Conservation (phyloP, 345 rosid species). For the Dimocarpus longan region DNA sequence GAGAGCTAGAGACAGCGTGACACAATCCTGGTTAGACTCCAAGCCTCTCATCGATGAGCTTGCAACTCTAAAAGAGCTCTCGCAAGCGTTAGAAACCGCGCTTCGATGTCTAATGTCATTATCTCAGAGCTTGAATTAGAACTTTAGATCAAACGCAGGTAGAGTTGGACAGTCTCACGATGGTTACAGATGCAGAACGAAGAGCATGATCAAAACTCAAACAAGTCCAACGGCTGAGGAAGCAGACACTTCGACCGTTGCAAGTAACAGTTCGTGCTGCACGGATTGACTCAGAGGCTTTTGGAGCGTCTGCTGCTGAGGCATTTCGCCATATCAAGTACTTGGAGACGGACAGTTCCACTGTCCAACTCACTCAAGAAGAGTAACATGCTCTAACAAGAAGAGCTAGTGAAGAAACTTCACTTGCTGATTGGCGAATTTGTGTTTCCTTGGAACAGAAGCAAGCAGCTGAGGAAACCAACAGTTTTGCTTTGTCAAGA, state of each 20-base stretch:
- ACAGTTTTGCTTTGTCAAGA: conserved; percentile 33
- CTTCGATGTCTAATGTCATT: conserved; percentile 31
- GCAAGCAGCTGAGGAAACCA: conserved; percentile 42
- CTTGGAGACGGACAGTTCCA: conserved; percentile 22
- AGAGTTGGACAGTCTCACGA: conserved; percentile 30
- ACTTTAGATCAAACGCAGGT: conserved; percentile 31
- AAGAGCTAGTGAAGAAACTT: conserved; percentile 46
- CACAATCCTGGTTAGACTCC: conserved; percentile 61
- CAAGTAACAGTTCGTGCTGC: conserved; percentile 42
- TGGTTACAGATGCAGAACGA: conserved; percentile 29
- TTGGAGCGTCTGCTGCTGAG: conserved; percentile 34
- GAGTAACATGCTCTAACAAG: conserved; percentile 39
- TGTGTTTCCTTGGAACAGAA: conserved; percentile 49
- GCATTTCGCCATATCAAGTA: conserved; percentile 22
- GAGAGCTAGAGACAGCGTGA: conserved; percentile 45
- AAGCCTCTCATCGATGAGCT: conserved; percentile 58
- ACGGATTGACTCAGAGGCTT: conserved; percentile 48
- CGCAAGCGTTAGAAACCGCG: conserved; percentile 32
- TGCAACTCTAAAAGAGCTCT: conserved; percentile 43
- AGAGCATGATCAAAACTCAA: conserved; percentile 37
- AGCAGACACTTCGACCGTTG: conserved; percentile 44
- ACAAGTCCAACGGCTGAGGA: conserved; percentile 40
- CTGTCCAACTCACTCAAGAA: conserved; percentile 32
- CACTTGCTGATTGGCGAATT: conserved; percentile 48
- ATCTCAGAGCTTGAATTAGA: conserved; percentile 43